phyloP scores from a whole-genome alignment of 129 eudicot genomes.

The Gnaphalium uliginosum region DNA sequence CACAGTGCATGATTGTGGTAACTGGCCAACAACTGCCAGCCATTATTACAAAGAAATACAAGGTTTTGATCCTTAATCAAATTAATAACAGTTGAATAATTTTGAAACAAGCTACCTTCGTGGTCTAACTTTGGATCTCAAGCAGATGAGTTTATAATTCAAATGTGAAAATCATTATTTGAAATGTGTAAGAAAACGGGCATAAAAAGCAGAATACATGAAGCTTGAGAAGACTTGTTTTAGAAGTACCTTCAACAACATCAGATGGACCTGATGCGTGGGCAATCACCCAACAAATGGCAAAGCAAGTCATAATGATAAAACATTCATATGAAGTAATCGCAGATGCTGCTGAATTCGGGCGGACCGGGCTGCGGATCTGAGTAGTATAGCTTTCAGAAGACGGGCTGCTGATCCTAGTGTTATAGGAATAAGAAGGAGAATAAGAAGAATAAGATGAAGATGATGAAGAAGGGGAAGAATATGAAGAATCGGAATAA shows the following conservation, averaged over 20 bases:
- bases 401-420: not conserved
- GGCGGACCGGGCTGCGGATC: not conserved
- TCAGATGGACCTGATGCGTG: not conserved
- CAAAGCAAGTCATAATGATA: not conserved
- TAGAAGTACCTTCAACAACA: not conserved
- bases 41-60: not conserved
- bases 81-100: not conserved
- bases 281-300: not conserved
- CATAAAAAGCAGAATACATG: constrained; percentile 44
- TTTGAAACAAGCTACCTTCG: not conserved
- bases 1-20: not conserved
- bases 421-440: not conserved
- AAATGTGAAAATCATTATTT: not conserved
- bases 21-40: not conserved
- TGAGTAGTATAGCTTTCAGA: not conserved
- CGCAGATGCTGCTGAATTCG: not conserved
- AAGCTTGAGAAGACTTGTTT: constrained; percentile 39
- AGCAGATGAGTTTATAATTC: not conserved
- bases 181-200: not conserved
- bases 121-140: not conserved
- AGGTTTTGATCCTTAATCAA: not conserved
- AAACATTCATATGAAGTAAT: not conserved
- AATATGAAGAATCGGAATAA: not conserved
- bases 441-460: not conserved
- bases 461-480: not conserved